Percentiles rank a stretch among this genome's conserved stretches.
Conservation (phyloP, 495 filamentous ascomycete genomes). For the Aspergillus campestris region DNA sequence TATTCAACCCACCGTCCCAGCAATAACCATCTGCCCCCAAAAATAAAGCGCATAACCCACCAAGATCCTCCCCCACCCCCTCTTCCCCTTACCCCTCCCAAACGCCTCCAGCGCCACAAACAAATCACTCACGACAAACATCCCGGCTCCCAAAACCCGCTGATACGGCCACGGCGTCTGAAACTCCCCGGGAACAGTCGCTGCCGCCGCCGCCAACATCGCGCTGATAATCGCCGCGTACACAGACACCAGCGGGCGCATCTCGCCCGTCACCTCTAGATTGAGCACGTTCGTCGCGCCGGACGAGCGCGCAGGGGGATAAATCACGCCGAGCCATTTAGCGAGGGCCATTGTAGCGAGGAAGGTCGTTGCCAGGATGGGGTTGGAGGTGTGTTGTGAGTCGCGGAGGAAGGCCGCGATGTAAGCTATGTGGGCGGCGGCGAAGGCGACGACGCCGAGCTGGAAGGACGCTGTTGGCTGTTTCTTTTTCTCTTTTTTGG, state of each 20-base stretch:
- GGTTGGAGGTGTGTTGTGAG: constrained; percentile 3
- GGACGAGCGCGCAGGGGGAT: constrained; percentile 7
- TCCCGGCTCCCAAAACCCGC: too few species aligned
- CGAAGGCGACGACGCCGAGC: constrained; percentile 15
- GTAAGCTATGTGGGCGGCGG: constrained; percentile 16
- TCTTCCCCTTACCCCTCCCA: too few species aligned
- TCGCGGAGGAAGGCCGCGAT: constrained; percentile 13
- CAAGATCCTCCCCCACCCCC: too few species aligned
- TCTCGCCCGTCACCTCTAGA: constrained; percentile 7
- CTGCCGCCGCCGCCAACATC: constrained; percentile 13
- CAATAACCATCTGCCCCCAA: too few species aligned
- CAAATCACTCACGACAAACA: too few species aligned
- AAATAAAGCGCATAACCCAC: too few species aligned
- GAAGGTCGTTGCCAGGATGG: constrained; percentile 5
- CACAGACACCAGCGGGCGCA: constrained; percentile 10
- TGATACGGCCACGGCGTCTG: neutral
- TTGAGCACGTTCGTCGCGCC: constrained; percentile 6
- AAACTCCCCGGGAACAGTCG: neutral
- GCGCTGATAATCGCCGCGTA: constrained; percentile 11
- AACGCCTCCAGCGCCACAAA: too few species aligned
- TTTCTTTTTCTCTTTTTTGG: neutral
- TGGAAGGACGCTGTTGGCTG: constrained; percentile 13
- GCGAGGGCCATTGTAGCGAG: constrained; percentile 4
- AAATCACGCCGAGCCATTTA: constrained; percentile 13
- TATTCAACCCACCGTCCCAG: too few species aligned